These are phyloP conservation scores for Sclerotinia spermophila DNA, from an alignment of 2,329 filamentous ascomycete species.

Conservation along the genomic window DNA sequence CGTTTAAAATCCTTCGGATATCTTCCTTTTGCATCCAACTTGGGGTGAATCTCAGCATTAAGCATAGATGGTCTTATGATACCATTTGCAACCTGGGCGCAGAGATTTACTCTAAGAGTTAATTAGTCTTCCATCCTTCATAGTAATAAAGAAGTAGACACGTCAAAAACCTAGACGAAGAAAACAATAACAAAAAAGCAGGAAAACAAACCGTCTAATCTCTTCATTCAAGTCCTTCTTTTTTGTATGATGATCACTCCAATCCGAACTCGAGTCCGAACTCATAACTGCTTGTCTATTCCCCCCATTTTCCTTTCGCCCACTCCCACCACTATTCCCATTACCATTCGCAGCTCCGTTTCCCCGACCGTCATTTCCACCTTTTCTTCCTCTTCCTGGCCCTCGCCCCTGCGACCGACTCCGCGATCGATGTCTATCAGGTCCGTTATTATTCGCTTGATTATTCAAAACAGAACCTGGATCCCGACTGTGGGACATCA, in stretches of 20 bases:
- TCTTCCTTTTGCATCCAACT: not conserved
- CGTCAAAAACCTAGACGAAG: no score
- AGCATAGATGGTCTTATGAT: not conserved
- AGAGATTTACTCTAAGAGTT: not conserved
- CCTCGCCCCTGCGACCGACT: no score
- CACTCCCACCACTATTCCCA: not conserved
- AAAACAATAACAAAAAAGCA: no score
- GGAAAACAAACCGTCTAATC: not conserved
- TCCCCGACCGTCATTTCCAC: not conserved
- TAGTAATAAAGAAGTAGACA: no score
- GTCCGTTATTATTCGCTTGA: not conserved
- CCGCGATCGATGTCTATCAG: not conserved
- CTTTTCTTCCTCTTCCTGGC: not conserved
- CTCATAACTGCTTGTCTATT: no score
- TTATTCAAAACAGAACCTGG: not conserved
- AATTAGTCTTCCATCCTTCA: no score
- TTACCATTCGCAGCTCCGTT: not conserved
- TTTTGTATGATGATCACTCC: not conserved
- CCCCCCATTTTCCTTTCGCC: not conserved
- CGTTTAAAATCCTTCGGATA: not conserved
- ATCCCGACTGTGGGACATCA: not conserved
- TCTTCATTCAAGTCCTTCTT: not conserved
- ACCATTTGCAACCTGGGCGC: not conserved
- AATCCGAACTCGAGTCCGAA: not conserved
- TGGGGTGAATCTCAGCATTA: not conserved